These are phyloP conservation scores for Eremothecium coryli DNA, from an alignment of 1,139 yeast species.

Conservation along the genomic window DNA sequence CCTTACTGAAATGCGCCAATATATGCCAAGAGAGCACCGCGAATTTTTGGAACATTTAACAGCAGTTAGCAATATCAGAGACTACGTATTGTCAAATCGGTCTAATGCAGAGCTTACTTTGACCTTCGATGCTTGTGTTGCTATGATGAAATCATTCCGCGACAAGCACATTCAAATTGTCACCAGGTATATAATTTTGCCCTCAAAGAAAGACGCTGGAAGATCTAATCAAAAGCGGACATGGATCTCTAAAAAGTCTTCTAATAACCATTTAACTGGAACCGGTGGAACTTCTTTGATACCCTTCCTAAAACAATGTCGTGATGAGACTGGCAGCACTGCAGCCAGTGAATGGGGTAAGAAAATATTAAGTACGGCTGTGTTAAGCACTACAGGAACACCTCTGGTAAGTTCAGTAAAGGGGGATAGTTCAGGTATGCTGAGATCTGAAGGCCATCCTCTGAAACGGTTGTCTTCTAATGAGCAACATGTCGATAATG, in stretches of 20 bases:
- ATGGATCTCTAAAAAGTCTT: slow-evolving; percentile 38
- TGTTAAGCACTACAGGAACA: slow-evolving; percentile 9
- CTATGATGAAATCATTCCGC: slow-evolving; percentile 80
- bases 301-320: slow-evolving; percentile 87
- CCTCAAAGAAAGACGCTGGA: slow-evolving; percentile 49
- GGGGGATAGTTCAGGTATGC: too few relatives aligned
- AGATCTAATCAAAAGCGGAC: slow-evolving; percentile 38
- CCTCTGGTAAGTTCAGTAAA: too few relatives aligned
- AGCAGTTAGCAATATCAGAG: slow-evolving; percentile 49
- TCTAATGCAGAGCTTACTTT: slow-evolving; percentile 49
- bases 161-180: slow-evolving; percentile 91
- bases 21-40: slow-evolving; percentile 84
- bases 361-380: slow-evolving; percentile 15
- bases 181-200: slow-evolving; percentile 73
- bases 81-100: slow-evolving; percentile 42
- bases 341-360: slow-evolving; percentile 20
- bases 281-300: slow-evolving; percentile 91
- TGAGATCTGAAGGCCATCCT: too few relatives aligned
- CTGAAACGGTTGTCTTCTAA: too few relatives aligned
- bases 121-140: slow-evolving; percentile 82
- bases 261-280: slow-evolving; percentile 53
- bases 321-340: slow-evolving; percentile 56
- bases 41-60: slow-evolving; percentile 57
- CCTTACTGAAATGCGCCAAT: slow-evolving; percentile 72
- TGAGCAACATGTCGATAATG: too few relatives aligned